Evolutionary conservation across 2,329 filamentous ascomycete species (phyloP).

Genomic region (Elsinoe batatas): DNA sequence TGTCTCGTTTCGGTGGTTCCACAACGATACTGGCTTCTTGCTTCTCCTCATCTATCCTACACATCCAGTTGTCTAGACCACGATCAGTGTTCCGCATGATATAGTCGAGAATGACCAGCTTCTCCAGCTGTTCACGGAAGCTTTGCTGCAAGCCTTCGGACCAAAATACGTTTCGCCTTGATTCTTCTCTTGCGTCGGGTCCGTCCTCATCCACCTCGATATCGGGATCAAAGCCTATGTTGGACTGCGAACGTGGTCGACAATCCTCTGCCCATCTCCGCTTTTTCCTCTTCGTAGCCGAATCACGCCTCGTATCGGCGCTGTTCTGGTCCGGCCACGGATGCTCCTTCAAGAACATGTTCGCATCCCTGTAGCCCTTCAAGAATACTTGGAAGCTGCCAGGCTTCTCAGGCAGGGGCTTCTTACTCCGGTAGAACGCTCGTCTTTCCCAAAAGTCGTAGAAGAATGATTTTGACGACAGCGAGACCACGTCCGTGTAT

Average conservation of each 20-base stretch:
- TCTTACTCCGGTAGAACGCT: conserved; percentile 78
- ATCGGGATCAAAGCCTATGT: conserved; percentile 23
- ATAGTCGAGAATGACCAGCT: conserved; percentile 93
- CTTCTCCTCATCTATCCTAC: conserved; percentile 80
- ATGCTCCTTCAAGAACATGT: conserved; percentile 85
- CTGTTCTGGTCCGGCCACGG: conserved; percentile 91
- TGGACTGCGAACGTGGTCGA: conserved; percentile 43
- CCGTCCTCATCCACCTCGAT: conserved; percentile 48
- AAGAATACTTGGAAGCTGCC: conserved; percentile 97
- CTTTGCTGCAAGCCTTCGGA: conserved; percentile 79
- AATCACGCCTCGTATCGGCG: conserved; percentile 43
- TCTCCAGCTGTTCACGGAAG: conserved; percentile 91
- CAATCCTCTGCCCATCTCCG: conserved; percentile 71
- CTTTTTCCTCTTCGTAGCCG: conserved; percentile 57
- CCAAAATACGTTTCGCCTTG: conserved; percentile 58
- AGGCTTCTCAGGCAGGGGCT: conserved; percentile 75
- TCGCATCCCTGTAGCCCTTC: conserved; percentile 94
- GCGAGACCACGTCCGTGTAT: conserved; percentile 87
- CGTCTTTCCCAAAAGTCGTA: conserved; percentile 96
- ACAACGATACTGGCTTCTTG: conserved; percentile 78
- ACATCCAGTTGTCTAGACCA: conserved; percentile 98
- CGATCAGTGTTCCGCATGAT: conserved; percentile 98
- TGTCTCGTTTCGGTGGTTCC: conserved; percentile 61
- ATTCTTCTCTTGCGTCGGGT: conserved; percentile 26
- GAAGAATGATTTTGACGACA: conserved; percentile 95